Conservation (phyloP, 2,329 filamentous ascomycete species). For the Graphilbum ipis-grandicollis region DNA sequence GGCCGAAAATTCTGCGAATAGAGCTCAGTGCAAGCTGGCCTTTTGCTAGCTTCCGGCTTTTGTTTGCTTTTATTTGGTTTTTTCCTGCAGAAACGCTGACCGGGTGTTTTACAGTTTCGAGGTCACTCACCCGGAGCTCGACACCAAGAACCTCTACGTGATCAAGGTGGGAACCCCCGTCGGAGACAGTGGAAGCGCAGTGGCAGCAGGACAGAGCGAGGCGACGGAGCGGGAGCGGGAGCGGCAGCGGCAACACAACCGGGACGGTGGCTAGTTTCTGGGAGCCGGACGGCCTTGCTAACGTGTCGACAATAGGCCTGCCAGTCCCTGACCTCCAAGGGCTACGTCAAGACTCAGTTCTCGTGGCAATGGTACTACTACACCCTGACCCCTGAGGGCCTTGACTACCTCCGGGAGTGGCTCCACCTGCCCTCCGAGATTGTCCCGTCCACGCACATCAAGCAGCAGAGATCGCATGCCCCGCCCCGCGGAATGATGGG, state of each 20-base stretch:
- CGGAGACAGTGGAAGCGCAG: too few relatives aligned
- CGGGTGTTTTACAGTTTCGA: constrained; percentile 13
- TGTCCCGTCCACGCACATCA: constrained; percentile 98
- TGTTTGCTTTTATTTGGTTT: background rate
- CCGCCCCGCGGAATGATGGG: constrained; percentile 98
- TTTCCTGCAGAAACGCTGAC: background rate
- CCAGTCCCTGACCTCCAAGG: constrained; percentile 95
- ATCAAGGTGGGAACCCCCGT: constrained; percentile 47
- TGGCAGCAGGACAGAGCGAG: too few relatives aligned
- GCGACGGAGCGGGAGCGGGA: too few relatives aligned
- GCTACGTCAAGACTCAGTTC: constrained; percentile 98
- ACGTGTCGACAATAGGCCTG: constrained; percentile 32
- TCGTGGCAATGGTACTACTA: constrained; percentile 99
- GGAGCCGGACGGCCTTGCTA: background rate
- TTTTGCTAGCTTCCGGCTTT: background rate
- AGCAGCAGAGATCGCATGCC: constrained; percentile 97
- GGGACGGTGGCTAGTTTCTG: too few relatives aligned
- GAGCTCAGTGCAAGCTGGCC: too few relatives aligned
- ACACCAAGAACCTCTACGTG: constrained; percentile 99
- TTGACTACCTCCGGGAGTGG: constrained; percentile 99
- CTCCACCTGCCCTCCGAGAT: constrained; percentile 99
- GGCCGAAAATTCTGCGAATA: too few relatives aligned
- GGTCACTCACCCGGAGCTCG: constrained; percentile 67
- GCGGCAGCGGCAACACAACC: too few relatives aligned
- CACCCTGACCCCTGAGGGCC: constrained; percentile 65